Percentiles rank a stretch among this genome's conserved stretches.
These are phyloP conservation scores for Metschnikowia sp. DNA, from an alignment of 805 yeast genomes.

Conservation along the genomic window DNA sequence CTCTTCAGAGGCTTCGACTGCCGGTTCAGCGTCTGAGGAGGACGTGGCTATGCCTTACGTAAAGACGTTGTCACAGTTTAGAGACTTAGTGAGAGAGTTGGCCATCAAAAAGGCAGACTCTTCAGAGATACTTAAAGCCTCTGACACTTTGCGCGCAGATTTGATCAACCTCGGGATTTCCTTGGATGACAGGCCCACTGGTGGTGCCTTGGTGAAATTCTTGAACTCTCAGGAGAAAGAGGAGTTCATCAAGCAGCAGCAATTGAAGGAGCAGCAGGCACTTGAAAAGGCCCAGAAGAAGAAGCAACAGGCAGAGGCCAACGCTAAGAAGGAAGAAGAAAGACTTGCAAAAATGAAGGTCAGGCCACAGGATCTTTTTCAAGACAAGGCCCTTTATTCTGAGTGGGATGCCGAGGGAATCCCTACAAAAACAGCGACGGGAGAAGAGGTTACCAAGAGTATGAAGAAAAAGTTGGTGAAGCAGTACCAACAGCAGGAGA, in stretches of 20 bases:
- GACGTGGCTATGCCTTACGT: conserved; percentile 78
- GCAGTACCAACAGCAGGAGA: conserved; percentile 75
- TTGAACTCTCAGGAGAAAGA: conserved; percentile 64
- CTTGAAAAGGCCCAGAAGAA: conserved; percentile 58
- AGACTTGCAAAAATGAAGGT: conserved; percentile 63
- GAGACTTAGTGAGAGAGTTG: conserved; percentile 73
- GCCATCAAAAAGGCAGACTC: conserved; percentile 61
- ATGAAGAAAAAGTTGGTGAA: conserved; percentile 78
- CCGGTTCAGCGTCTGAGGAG: conserved; percentile 41
- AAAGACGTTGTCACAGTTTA: conserved; percentile 69
- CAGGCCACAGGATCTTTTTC: conserved; percentile 73
- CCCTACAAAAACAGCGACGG: conserved; percentile 72
- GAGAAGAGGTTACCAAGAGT: conserved; percentile 84
- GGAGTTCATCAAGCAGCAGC: conserved; percentile 55
- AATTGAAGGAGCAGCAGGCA: conserved; percentile 53
- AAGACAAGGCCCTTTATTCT: conserved; percentile 48
- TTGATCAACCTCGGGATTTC: conserved; percentile 75
- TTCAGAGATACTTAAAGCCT: conserved; percentile 56
- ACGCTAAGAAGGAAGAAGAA: conserved; percentile 63
- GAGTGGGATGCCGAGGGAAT: conserved; percentile 86
- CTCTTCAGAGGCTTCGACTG: conserved; percentile 15
- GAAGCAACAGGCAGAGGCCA: conserved; percentile 45
- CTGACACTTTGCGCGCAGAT: conserved; percentile 72
- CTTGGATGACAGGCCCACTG: conserved; percentile 81
- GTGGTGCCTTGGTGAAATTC: conserved; percentile 81